phyloP scores from a whole-genome alignment of 176 grass and related monocot genomes.

The Saccharum spontaneum region DNA sequence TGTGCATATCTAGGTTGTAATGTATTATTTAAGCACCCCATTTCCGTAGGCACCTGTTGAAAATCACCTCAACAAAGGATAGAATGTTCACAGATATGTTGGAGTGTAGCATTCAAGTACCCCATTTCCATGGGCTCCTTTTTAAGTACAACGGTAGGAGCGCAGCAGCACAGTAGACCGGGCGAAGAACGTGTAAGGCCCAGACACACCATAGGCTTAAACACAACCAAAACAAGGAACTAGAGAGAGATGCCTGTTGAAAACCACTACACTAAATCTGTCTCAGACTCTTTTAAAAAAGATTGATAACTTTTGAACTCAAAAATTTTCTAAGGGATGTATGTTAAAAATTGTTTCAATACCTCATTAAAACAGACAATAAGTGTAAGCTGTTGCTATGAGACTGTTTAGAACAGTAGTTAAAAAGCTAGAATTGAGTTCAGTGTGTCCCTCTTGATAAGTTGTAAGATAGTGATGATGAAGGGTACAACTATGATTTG shows the following conservation, averaged over 20 bases:
- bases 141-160: neutral
- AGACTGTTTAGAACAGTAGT: neutral
- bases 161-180: neutral
- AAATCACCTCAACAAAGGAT: neutral
- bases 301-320: neutral
- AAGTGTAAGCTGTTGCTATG: neutral
- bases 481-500: constrained; percentile 2
- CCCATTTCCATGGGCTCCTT: neutral
- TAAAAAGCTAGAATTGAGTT: constrained; percentile 9
- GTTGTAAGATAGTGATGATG: constrained; percentile 5
- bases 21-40: too few species aligned
- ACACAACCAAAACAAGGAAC: neutral
- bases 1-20: too few species aligned
- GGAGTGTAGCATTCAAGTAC: neutral
- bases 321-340: neutral
- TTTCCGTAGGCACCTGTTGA: neutral
- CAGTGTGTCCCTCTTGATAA: neutral
- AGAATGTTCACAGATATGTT: neutral
- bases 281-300: neutral
- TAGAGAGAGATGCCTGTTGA: neutral
- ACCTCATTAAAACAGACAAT: neutral
- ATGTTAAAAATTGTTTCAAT: neutral
- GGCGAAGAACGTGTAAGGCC: neutral
- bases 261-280: neutral
- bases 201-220: neutral